These are phyloP conservation scores for Xanthoconium purpureum DNA, from an alignment of 768 basidiomycete species.

Conservation along the genomic window DNA sequence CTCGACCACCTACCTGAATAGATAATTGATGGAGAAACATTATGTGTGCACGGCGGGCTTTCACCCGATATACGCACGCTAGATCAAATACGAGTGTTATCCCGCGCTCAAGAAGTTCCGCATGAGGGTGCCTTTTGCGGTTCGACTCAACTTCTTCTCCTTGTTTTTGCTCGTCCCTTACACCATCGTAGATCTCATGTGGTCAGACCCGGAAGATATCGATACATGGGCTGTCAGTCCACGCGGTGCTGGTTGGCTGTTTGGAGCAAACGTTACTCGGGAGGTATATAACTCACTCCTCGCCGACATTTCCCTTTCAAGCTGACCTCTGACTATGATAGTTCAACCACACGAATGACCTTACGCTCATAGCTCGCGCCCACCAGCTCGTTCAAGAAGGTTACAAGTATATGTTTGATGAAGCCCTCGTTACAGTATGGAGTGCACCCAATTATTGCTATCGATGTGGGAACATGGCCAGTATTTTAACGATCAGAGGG, in stretches of 20 bases:
- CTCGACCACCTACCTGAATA: conserved; percentile 27
- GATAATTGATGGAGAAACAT: conserved; percentile 90
- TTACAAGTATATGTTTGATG: conserved; percentile 96
- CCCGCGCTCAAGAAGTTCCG: conserved; percentile 95
- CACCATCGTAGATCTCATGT: conserved; percentile 77
- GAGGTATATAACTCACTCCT: conserved; percentile 50
- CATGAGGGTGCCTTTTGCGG: conserved; percentile 99
- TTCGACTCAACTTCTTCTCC: conserved; percentile 31
- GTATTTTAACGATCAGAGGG: conserved; percentile 81
- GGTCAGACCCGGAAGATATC: conserved; percentile 95
- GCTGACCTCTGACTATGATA: conserved; percentile 29
- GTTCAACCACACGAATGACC: conserved; percentile 92
- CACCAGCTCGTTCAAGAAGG: conserved; percentile 97
- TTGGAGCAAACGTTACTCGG: conserved; percentile 79
- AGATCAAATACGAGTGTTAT: conserved; percentile 90
- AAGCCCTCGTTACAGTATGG: conserved; percentile 90
- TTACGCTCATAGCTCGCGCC: conserved; percentile 87
- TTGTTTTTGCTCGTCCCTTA: neutral
- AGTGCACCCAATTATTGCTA: conserved; percentile 88
- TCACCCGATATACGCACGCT: conserved; percentile 94
- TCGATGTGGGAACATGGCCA: conserved; percentile 86
- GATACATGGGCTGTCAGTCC: conserved; percentile 97
- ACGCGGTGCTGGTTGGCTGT: conserved; percentile 93
- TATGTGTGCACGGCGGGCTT: conserved; percentile 95
- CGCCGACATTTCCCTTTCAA: neutral